Conservation (phyloP, 202 grass and related monocot species). For the Sporobolus alterniflorus region DNA sequence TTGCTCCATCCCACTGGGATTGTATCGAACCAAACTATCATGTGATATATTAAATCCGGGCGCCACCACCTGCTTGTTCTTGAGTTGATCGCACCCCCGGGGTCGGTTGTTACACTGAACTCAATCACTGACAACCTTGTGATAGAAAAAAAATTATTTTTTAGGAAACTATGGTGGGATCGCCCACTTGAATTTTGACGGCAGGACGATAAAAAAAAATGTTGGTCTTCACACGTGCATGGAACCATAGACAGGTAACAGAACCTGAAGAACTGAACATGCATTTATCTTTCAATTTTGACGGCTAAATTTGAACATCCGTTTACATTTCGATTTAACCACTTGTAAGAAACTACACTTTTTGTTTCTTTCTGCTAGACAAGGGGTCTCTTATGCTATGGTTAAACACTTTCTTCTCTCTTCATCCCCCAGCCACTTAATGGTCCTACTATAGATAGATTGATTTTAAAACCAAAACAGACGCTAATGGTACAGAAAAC, state of each 20-base stretch:
- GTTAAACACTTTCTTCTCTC: constrained; percentile 32
- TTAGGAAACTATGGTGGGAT: too few species aligned
- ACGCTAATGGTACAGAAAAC: constrained; percentile 8
- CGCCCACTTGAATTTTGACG: not conserved
- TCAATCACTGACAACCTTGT: not conserved
- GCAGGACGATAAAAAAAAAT: not conserved
- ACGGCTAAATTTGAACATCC: not conserved
- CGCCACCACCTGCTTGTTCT: too few species aligned
- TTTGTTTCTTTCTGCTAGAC: constrained; percentile 49
- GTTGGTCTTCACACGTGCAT: not conserved
- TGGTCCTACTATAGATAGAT: not conserved
- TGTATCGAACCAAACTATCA: too few species aligned
- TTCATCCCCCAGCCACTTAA: constrained; percentile 1
- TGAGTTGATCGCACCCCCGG: too few species aligned
- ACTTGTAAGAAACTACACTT: constrained; percentile 54
- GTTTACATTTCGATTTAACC: constrained; percentile 25
- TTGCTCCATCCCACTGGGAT: too few species aligned
- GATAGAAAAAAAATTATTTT: too few species aligned
- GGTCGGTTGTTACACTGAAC: too few species aligned
- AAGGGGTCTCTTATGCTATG: too few species aligned
- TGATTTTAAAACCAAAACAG: constrained; percentile 26
- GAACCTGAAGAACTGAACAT: constrained; percentile 4
- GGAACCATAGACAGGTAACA: not conserved
- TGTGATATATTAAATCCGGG: too few species aligned
- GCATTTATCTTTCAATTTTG: not conserved